Conservation (phyloP, 225 moss, liverwort and hornwort genomes). For the Takakia lepidozioides region DNA sequence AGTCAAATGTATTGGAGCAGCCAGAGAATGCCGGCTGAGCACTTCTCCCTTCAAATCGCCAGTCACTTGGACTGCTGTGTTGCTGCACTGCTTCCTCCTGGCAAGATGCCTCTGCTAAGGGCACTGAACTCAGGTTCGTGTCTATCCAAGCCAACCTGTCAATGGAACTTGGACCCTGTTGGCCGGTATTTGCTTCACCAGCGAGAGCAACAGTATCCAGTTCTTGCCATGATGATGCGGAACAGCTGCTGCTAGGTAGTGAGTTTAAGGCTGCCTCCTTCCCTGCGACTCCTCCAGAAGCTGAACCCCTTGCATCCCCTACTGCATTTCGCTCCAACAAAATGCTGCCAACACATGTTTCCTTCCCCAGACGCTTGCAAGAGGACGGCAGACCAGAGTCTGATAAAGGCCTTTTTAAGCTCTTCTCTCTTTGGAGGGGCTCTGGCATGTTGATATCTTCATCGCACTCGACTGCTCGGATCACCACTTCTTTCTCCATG, state of each 20-base stretch:
- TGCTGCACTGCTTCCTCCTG: constrained; percentile 57
- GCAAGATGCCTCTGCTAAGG: constrained; percentile 52
- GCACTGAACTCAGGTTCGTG: constrained; percentile 30
- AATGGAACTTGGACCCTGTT: constrained; percentile 25
- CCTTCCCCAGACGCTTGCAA: constrained; percentile 82
- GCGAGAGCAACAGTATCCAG: constrained; percentile 73
- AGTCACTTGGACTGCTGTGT: constrained; percentile 43
- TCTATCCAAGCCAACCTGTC: constrained; percentile 27
- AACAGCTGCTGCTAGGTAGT: constrained; percentile 52
- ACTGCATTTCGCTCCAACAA: constrained; percentile 13
- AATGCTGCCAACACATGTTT: too few relatives aligned
- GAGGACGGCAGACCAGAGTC: constrained; percentile 43
- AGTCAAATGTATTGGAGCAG: constrained; percentile 73
- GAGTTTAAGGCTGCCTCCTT: constrained; percentile 30
- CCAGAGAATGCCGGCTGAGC: constrained; percentile 42
- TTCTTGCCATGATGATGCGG: constrained; percentile 48
- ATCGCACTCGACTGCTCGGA: constrained; percentile 14
- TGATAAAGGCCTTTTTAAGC: constrained; percentile 34
- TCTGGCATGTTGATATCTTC: constrained; percentile 17
- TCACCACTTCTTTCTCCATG: constrained; percentile 26
- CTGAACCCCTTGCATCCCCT: constrained; percentile 38
- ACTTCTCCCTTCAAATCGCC: constrained; percentile 39
- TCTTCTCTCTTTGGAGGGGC: constrained; percentile 15
- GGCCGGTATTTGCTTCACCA: constrained; percentile 29
- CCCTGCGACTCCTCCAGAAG: constrained; percentile 41